Conservation (phyloP, 495 filamentous ascomycete genomes). For the Chaetomium fimeti region DNA sequence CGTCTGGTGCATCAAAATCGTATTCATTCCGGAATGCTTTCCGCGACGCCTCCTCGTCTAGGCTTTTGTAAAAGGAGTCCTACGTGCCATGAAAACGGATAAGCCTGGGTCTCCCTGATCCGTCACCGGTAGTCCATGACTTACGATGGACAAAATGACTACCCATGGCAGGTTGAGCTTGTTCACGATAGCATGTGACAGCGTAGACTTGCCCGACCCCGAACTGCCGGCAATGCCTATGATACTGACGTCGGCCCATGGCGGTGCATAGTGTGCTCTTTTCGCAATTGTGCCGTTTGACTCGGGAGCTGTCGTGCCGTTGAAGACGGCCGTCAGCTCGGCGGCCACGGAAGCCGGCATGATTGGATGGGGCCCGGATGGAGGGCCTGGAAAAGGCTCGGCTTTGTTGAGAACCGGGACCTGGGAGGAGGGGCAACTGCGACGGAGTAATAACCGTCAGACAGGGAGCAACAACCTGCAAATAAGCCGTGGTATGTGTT, state of each 20-base stretch:
- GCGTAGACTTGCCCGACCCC: conserved; percentile 94
- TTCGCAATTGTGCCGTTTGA: conserved; percentile 43
- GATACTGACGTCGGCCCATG: conserved; percentile 91
- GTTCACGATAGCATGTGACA: conserved; percentile 86
- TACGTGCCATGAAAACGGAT: conserved; percentile 35
- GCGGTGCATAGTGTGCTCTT: conserved; percentile 76
- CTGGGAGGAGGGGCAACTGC: conserved; percentile 2
- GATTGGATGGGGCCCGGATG: background rate
- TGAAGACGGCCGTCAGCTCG: conserved; percentile 8
- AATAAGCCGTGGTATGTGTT: background rate
- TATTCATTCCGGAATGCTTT: conserved; percentile 85
- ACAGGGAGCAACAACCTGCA: background rate
- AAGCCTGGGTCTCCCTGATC: background rate
- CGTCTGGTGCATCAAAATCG: conserved; percentile 89
- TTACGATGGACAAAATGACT: conserved; percentile 92
- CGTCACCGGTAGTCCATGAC: conserved; percentile 11
- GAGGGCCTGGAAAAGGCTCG: background rate
- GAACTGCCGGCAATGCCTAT: conserved; percentile 96
- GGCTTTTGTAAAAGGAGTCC: conserved; percentile 95
- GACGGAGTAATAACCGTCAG: background rate
- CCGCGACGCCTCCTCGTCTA: conserved; percentile 68
- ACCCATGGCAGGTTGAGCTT: conserved; percentile 95
- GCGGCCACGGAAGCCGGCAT: conserved; percentile 9
- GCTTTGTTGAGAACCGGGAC: background rate
- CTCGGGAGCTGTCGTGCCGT: conserved; percentile 18